Percentiles rank a stretch among this genome's conserved stretches.
Conservation (phyloP, 805 yeast genomes). For the Metschnikowia borealis region DNA sequence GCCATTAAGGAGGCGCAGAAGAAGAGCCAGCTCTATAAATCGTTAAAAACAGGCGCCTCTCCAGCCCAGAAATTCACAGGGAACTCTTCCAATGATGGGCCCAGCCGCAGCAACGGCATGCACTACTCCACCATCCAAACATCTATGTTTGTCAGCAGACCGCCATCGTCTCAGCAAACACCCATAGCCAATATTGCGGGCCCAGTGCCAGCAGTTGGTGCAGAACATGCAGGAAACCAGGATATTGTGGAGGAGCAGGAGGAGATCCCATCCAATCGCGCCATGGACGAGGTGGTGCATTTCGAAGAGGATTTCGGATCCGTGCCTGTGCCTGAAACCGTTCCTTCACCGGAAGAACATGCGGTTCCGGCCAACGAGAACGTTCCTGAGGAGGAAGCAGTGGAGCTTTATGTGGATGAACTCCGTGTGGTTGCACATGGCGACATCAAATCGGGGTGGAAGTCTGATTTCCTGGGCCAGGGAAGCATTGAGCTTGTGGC, state of each 20-base stretch:
- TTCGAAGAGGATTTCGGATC: conserved; percentile 17
- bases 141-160: conserved; percentile 15
- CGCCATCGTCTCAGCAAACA: conserved; percentile 10
- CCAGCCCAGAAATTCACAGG: conserved; percentile 5
- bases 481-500: conserved; percentile 82
- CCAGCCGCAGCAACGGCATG: conserved; percentile 14
- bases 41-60: conserved; percentile 9
- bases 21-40: conserved; percentile 12
- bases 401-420: conserved; percentile 60
- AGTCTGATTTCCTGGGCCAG: conserved; percentile 73
- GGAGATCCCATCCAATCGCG: conserved; percentile 13
- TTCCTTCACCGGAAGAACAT: background rate
- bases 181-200: conserved; percentile 7
- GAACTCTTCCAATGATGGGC: conserved; percentile 5
- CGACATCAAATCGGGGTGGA: conserved; percentile 90
- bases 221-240: conserved; percentile 6
- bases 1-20: conserved; percentile 37
- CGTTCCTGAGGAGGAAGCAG: background rate
- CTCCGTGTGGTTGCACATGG: conserved; percentile 70
- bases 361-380: background rate
- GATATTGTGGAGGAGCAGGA: conserved; percentile 15
- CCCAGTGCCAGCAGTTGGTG: conserved; percentile 4
- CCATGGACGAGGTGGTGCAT: conserved; percentile 15
- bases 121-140: conserved; percentile 19
- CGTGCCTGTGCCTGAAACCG: background rate